Evolutionary conservation across 495 filamentous ascomycete species (phyloP), one percentile per base, ranked within the genome.

Genomic region (Viridothelium virens): DNA sequence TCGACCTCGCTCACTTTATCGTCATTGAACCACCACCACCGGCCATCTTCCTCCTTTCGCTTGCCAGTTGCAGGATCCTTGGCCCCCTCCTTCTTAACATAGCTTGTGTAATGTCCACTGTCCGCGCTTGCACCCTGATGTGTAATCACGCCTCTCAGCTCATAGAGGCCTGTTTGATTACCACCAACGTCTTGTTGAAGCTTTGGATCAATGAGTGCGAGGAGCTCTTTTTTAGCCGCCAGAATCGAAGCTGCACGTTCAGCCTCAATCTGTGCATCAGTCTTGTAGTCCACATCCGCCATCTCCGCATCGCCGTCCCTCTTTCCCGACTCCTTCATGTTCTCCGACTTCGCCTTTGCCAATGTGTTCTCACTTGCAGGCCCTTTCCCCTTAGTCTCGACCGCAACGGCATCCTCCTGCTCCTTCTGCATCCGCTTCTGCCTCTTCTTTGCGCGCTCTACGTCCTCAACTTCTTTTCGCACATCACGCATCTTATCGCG

Each of bases 11-110:
- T 85, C 11, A 98, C 95, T 76, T 93, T 96, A 72, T 98, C 95
- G 71, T 98, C 94, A 74, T 98, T 96, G 82, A 98, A 98, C 92
- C 94, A 97, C 91, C 94, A 98, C 94, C 94, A 98, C 70, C 93
- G 96, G 65, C 87, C 91, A 69, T 96, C 92, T 65, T 92, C 88
- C 69, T 87, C 86, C 65, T 84, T 85, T 70, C 86, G 78, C 80
- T 90, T 90, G 67, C 86, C 87, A 3, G 86, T 85, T 65, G 82
- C 82, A 7, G 85, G 77, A 67, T 91, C 88, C 64, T 87, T 77
- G 4, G 77, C 74, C 16, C 83, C 86, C 61, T 89, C 83, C 80
- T 98, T 96, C 81, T 97, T 98, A 64, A 98, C 90, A 75, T 96
- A 98, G 2, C 91, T 86, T 2, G 95, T 97, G 79, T 98, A 98